These are phyloP conservation scores for Nicotiana tomentosiformis DNA, from an alignment of 257 asterid species.

Conservation along the genomic window DNA sequence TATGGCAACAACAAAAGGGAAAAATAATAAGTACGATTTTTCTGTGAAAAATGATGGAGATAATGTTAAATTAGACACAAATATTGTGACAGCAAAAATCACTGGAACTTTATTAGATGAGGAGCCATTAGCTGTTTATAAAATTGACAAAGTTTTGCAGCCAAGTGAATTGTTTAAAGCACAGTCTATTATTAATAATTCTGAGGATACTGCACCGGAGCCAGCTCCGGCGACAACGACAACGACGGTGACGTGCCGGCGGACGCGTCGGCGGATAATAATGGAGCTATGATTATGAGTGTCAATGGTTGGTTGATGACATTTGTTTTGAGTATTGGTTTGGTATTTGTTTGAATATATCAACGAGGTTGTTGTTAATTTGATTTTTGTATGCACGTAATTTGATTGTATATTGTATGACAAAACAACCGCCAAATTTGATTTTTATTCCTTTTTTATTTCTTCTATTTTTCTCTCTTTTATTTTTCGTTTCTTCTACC, in stretches of 20 bases:
- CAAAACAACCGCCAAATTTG: not conserved
- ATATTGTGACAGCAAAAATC: slow-evolving; percentile 68
- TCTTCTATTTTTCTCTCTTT: too few relatives aligned
- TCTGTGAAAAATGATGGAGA: slow-evolving; percentile 72
- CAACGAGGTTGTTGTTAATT: too few relatives aligned
- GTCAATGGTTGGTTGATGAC: not conserved
- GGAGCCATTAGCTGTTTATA: slow-evolving; percentile 73
- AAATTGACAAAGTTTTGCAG: slow-evolving; percentile 65
- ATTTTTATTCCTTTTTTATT: too few relatives aligned
- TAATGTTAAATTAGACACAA: slow-evolving; percentile 56
- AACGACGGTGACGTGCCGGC: slow-evolving; percentile 30
- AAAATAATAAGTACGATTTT: slow-evolving; percentile 67
- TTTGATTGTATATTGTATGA: not conserved
- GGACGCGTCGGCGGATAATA: slow-evolving; percentile 21
- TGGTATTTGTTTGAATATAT: not conserved
- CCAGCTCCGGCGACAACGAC: slow-evolving; percentile 45
- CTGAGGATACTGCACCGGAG: slow-evolving; percentile 38
- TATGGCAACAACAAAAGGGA: slow-evolving; percentile 75
- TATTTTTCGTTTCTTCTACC: too few relatives aligned
- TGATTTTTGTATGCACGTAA: not conserved
- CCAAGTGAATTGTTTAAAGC: slow-evolving; percentile 77
- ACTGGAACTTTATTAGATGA: slow-evolving; percentile 67
- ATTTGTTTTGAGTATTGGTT: not conserved
- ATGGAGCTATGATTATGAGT: slow-evolving; percentile 2
- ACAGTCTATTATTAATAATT: slow-evolving; percentile 28